Conservation (phyloP, 2,329 filamentous ascomycete genomes). For the Aspergillus intermedius region DNA sequence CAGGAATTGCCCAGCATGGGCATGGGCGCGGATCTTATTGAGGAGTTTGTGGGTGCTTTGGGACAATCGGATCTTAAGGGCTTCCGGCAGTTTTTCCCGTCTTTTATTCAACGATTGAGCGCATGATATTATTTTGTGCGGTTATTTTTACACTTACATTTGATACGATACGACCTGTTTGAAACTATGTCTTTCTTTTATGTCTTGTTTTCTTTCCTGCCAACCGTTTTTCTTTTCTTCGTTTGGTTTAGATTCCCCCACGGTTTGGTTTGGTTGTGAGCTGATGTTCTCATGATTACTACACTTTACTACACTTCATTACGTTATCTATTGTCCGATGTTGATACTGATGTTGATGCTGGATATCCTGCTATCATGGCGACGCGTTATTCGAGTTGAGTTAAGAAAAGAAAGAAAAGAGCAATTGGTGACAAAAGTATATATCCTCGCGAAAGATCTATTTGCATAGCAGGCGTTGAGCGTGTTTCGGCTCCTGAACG, state of each 20-base stretch:
- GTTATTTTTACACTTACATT: background rate
- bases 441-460: no score
- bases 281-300: no score
- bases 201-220: slow-evolving; percentile 5
- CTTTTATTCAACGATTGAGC: slow-evolving; percentile 42
- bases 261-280: slow-evolving; percentile 18
- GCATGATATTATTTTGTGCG: slow-evolving; percentile 23
- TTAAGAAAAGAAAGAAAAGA: no score
- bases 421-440: no score
- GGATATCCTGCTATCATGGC: no score
- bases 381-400: no score
- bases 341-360: no score
- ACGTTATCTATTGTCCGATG: no score
- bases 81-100: slow-evolving; percentile 45
- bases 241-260: slow-evolving; percentile 21
- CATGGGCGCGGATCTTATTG: slow-evolving; percentile 41
- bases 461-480: no score
- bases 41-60: slow-evolving; percentile 43
- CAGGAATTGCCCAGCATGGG: slow-evolving; percentile 43
- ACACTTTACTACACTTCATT: no score
- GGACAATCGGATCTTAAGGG: slow-evolving; percentile 39
- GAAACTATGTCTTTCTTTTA: slow-evolving; percentile 4
- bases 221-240: slow-evolving; percentile 7
- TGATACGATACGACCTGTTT: slow-evolving; percentile 5
- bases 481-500: no score